Percentiles rank a stretch among this genome's conserved stretches.
These are phyloP conservation scores for Tricladium varicosporioides DNA, from an alignment of 2,329 filamentous ascomycete genomes.

Conservation along the genomic window DNA sequence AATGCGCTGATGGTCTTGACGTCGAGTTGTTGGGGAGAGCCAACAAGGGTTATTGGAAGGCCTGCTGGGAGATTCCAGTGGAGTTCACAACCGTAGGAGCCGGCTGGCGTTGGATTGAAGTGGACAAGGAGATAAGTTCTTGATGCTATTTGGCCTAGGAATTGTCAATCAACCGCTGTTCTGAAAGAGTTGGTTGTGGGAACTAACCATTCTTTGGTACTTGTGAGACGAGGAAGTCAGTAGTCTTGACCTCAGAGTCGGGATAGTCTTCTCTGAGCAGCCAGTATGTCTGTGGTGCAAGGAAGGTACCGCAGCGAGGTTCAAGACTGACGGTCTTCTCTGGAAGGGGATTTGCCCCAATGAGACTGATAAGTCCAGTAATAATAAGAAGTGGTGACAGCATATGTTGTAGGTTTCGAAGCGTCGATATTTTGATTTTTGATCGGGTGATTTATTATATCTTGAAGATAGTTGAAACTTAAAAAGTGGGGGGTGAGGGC, in stretches of 20 bases:
- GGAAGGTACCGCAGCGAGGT: neutral
- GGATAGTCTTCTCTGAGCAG: neutral
- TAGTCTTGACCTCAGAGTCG: neutral
- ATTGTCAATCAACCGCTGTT: too few relatives aligned
- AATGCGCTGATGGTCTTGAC: neutral
- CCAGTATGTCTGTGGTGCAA: neutral
- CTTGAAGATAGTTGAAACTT: neutral
- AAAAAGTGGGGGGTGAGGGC: neutral
- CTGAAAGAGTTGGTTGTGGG: neutral
- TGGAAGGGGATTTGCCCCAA: neutral
- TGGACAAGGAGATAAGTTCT: neutral
- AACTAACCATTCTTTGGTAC: neutral
- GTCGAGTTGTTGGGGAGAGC: neutral
- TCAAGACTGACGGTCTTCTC: neutral
- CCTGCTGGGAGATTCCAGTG: neutral
- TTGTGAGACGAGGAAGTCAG: neutral
- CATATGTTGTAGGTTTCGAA: neutral
- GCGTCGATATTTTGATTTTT: neutral
- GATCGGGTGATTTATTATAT: neutral
- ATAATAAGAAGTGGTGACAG: neutral
- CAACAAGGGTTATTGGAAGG: neutral
- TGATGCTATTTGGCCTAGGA: neutral
- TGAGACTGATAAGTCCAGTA: neutral
- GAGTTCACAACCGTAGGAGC: neutral
- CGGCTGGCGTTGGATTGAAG: neutral